Evolutionary conservation across 1,139 yeast genomes (phyloP), one percentile per base, ranked within the genome.

Genomic region (Ogataea hybrid): DNA sequence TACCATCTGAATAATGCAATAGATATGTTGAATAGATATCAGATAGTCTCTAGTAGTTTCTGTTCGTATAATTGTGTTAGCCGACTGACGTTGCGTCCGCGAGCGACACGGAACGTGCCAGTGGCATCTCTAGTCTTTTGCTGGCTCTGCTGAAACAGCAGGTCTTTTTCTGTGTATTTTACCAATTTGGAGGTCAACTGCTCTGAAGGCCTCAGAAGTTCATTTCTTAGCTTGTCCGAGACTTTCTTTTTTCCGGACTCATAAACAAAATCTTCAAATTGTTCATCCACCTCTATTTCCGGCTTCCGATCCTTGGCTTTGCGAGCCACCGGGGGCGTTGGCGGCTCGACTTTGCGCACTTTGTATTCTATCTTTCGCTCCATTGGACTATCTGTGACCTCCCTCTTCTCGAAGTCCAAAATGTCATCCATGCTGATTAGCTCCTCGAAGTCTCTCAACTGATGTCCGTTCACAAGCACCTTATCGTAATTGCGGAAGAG

Each of bases 71-170:
- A 56, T 49, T 60, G 63, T 5, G 81, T 75, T 46, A 77, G 62
- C 50, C 75, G 71, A 14, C 80, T 71, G 9, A 77, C 81, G 53
- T 73, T 76, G 25, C 80, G 58, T 1, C 80, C 80, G 33, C 79
- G 61, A 32, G 35, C 32, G 27, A 46, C 14, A 30, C 44, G 33
- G 28, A 33, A 23, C 25, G 30, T 12, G 25, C 41, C 32, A 5
- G 25, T 2, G 4, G 27, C 15, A 11, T 17, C 27, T 32, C 20
- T 32, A 22, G 32, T 25, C 25, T 35, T 32, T 15, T 32, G 31
- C 43, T 46, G 44, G 35, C 52, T 48, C 25, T 52, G 54, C 42
- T 57, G 60, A 8, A 58, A 38, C 3, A 47, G 41, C 20, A 56
- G 29, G 43, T 60, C 64, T 27, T 54, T 59, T 28, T 58, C 62